Conservation (phyloP, 352 stramenopile species). For the Globisporangium rhizosaccharum region DNA sequence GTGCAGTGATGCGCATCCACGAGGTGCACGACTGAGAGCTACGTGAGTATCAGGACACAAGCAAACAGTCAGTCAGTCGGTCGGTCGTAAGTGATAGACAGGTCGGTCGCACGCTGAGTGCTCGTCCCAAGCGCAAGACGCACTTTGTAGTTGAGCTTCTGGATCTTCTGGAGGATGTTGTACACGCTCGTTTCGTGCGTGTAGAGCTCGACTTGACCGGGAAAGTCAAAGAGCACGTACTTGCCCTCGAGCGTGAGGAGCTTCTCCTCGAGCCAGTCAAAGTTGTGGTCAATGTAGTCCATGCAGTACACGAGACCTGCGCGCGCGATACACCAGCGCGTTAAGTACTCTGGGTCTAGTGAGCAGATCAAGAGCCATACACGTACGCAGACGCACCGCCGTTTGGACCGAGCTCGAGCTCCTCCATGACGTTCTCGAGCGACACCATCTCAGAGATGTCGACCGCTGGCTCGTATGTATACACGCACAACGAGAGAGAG, state of each 20-base stretch:
- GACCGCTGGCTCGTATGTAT: constrained; percentile 62
- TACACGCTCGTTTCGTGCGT: constrained; percentile 97
- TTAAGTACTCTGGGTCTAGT: neutral
- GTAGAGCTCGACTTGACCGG: constrained; percentile 98
- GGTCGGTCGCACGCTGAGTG: neutral
- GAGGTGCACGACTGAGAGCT: constrained; percentile 91
- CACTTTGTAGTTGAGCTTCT: constrained; percentile 87
- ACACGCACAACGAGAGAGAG: neutral
- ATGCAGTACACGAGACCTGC: constrained; percentile 97
- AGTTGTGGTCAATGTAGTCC: constrained; percentile 98
- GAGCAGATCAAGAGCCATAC: neutral
- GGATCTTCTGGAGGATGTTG: constrained; percentile 92
- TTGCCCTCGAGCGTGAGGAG: constrained; percentile 81
- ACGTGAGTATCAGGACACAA: neutral
- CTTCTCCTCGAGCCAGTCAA: constrained; percentile 97
- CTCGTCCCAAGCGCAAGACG: neutral
- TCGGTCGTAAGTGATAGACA: neutral
- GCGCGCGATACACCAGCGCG: neutral
- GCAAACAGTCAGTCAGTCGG: constrained; percentile 18
- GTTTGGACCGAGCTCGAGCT: constrained; percentile 95
- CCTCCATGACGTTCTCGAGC: constrained; percentile 92
- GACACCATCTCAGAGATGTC: constrained; percentile 97
- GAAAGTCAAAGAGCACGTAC: constrained; percentile 99
- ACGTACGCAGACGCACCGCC: constrained; percentile 47
- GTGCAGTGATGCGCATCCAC: constrained; percentile 93